Base-by-base conservation (phyloP, 1,139 yeast genomes). In the Geotrichum histeridarum region DNA sequence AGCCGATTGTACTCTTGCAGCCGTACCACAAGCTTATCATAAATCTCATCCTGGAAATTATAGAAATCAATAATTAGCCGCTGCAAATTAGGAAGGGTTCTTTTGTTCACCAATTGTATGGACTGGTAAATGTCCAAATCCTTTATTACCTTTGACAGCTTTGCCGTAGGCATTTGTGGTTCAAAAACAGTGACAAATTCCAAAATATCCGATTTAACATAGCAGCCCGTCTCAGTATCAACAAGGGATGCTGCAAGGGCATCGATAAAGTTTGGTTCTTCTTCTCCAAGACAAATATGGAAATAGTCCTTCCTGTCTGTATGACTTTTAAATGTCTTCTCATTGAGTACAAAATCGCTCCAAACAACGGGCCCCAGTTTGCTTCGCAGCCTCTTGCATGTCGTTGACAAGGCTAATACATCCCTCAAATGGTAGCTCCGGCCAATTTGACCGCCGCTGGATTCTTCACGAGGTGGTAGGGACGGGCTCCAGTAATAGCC, bases 171-270 rank as follows among this genome's bases (percentile, higher is more conserved):
- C 2, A 48, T 41, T 17, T 11, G 14, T 6, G 47, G 47, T 15
- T 42, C 52, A 27, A 49, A 48, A 3, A 49, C 22, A 11, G 47
- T 48, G n/a, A 48, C 42, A 9, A 33, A 30, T 1, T 49, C 33
- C 27, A 49, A 33, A 11, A 49, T 9, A 9, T 42, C 15, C 9
- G 47, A 33, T 8, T 12, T 11, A 6, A 45, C 32, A 14, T 9
- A 15, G 15, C 51, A 5, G 27, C 27, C 27, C 27, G 3, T 22
- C 27, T 22, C 46, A 38, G 36, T 14, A 8, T 30, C 8, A 3
- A 14, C 43, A 22, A 31, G 15, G 3, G 22, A 27, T 2, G 36
- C 36, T 3, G 35, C 46, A 42, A 42, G 30, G 3, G 46, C 46
- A 17, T 41, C 8, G 31, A 41, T 15, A 18, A 14, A 27, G 12